Conservation (phyloP, 129 eudicot genomes). For the Gnaphalium uliginosum region DNA sequence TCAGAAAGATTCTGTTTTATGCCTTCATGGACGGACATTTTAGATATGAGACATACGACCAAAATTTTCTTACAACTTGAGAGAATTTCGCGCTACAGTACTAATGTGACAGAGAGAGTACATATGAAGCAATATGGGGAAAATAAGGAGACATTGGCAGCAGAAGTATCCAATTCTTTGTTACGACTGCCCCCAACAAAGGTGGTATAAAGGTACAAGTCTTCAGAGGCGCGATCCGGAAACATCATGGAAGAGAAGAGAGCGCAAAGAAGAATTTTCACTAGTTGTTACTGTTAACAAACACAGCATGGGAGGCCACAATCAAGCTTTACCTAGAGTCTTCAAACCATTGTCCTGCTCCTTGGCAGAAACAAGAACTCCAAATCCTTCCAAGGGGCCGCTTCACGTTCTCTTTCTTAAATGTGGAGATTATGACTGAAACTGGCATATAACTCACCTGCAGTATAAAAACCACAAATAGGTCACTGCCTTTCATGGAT, state of each 20-base stretch:
- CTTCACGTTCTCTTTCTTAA: conserved; percentile 81
- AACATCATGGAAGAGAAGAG: conserved; percentile 98
- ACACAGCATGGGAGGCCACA: conserved; percentile 2
- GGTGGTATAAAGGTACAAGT: conserved; percentile 83
- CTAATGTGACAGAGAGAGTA: too few species aligned
- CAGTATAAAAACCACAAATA: conserved; percentile 29
- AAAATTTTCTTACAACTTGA: not conserved
- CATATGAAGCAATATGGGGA: not conserved
- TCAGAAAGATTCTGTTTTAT: not conserved
- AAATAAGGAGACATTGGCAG: not conserved
- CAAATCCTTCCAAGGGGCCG: conserved; percentile 94
- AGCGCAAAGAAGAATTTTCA: conserved; percentile 35
- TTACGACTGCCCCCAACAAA: conserved; percentile 97
- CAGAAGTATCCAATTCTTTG: conserved; percentile 52
- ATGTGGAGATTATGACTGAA: conserved; percentile 82
- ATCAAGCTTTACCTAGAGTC: conserved; percentile 67
- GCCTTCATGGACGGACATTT: not conserved
- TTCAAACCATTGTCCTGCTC: conserved; percentile 90
- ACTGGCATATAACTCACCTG: conserved; percentile 89
- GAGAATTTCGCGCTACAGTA: conserved; percentile 8
- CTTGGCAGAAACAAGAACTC: conserved; percentile 90
- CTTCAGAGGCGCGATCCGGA: conserved; percentile 82
- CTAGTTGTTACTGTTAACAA: not conserved
- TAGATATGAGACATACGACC: not conserved
- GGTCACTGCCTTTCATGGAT: not conserved